These are phyloP conservation scores for Liquidambar formosana DNA, from an alignment of 164 flowering plant genomes.

Conservation along the genomic window DNA sequence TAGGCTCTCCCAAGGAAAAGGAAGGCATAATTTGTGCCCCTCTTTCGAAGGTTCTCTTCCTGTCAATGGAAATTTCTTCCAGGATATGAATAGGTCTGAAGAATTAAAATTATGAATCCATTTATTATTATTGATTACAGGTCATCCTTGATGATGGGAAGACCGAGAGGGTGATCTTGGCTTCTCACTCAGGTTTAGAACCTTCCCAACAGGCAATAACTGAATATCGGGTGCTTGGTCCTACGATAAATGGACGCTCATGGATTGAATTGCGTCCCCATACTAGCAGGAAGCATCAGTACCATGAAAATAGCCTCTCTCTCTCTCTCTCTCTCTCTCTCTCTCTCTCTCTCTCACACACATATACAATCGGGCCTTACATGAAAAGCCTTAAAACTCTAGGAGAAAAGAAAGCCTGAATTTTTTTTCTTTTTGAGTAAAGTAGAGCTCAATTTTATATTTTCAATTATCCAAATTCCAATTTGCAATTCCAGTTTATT, in stretches of 20 bases:
- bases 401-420: too few species aligned
- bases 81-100: neutral
- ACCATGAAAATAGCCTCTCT: too few species aligned
- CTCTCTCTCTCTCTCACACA: too few species aligned
- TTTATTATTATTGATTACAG: constrained; percentile 33
- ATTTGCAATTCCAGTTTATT: too few species aligned
- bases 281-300: constrained; percentile 89
- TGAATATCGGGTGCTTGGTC: constrained; percentile 89
- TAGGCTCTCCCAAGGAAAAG: constrained; percentile 81
- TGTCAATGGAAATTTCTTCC: neutral
- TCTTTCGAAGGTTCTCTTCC: constrained; percentile 68
- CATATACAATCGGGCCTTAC: too few species aligned
- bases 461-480: too few species aligned
- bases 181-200: constrained; percentile 66
- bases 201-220: constrained; percentile 76
- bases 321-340: neutral
- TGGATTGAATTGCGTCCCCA: constrained; percentile 85
- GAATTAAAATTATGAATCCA: neutral
- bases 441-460: too few species aligned
- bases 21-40: constrained; percentile 75
- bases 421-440: too few species aligned
- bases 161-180: constrained; percentile 77
- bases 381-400: too few species aligned
- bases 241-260: constrained; percentile 88
- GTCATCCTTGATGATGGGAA: constrained; percentile 85